Percentiles rank a stretch among this genome's conserved stretches.
phyloP scores from a whole-genome alignment of 257 asterid species.

The Eustoma russellianum region DNA sequence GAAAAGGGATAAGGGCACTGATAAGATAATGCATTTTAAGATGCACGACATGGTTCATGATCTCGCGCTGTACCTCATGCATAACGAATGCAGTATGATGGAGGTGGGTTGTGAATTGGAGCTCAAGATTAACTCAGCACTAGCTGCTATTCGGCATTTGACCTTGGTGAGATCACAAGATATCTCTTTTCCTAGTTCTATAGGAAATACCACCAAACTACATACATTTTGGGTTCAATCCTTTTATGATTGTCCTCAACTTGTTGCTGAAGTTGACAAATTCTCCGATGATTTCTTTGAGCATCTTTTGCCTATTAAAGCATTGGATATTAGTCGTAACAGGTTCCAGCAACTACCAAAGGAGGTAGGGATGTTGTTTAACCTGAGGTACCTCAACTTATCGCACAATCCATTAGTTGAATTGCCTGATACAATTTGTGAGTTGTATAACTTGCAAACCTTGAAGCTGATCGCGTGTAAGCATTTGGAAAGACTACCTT shows the following conservation, averaged over 20 bases:
- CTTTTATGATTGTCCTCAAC: slow-evolving; percentile 48
- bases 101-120: slow-evolving; percentile 28
- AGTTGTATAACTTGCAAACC: slow-evolving; percentile 42
- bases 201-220: slow-evolving; percentile 29
- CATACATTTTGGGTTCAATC: slow-evolving; percentile 64
- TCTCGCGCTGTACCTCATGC: slow-evolving; percentile 27
- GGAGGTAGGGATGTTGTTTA: slow-evolving; percentile 33
- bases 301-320: slow-evolving; percentile 20
- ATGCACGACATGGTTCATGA: slow-evolving; percentile 31
- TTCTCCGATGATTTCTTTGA: slow-evolving; percentile 33
- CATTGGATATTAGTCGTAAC: slow-evolving; percentile 59
- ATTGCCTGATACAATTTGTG: slow-evolving; percentile 42
- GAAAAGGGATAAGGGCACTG: slow-evolving; percentile 7
- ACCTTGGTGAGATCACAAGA: slow-evolving; percentile 50
- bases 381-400: slow-evolving; percentile 48
- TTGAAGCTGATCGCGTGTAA: slow-evolving; percentile 46
- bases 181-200: slow-evolving; percentile 28
- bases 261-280: slow-evolving; percentile 33
- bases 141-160: slow-evolving; percentile 31
- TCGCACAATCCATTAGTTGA: slow-evolving; percentile 60
- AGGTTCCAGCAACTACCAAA: slow-evolving; percentile 40
- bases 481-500: slow-evolving; percentile 37
- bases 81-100: slow-evolving; percentile 33
- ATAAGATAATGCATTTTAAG: slow-evolving; percentile 9
- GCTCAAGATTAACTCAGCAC: slow-evolving; percentile 18